These are phyloP conservation scores for Margaritispora aquatica DNA, from an alignment of 495 filamentous ascomycete species.

Conservation along the genomic window DNA sequence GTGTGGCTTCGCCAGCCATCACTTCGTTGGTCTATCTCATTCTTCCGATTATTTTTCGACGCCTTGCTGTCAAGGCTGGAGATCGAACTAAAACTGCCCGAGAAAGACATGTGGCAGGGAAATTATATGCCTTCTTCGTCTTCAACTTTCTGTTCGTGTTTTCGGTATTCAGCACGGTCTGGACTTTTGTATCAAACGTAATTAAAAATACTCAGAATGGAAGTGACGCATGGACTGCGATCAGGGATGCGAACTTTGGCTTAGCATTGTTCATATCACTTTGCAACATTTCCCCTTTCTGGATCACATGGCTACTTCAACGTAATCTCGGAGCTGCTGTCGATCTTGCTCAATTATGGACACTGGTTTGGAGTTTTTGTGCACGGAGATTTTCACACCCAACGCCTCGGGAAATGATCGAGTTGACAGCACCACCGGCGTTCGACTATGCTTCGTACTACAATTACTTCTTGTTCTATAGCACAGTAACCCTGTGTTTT, in stretches of 20 bases:
- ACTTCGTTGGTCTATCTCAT: conserved; percentile 84
- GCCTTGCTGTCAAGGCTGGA: conserved; percentile 67
- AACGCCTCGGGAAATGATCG: conserved; percentile 88
- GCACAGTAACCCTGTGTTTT: conserved; percentile 83
- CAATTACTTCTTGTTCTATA: conserved; percentile 92
- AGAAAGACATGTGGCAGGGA: conserved; percentile 86
- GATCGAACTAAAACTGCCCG: conserved; percentile 87
- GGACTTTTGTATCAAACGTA: conserved; percentile 61
- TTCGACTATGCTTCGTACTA: conserved; percentile 98
- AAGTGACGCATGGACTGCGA: conserved; percentile 57
- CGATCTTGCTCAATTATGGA: conserved; percentile 80
- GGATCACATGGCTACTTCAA: conserved; percentile 89
- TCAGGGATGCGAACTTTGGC: conserved; percentile 57
- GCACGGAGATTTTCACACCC: conserved; percentile 76
- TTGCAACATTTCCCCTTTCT: conserved; percentile 79
- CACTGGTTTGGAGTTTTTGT: conserved; percentile 73
- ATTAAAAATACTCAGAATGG: conserved; percentile 46
- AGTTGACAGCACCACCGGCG: conserved; percentile 83
- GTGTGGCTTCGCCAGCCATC: conserved; percentile 86
- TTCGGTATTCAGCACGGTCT: conserved; percentile 77
- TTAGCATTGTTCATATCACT: conserved; percentile 57
- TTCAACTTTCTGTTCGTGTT: conserved; percentile 97
- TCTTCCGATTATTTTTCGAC: conserved; percentile 87
- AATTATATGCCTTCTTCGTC: conserved; percentile 93
- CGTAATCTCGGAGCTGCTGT: conserved; percentile 86